Percentiles rank a stretch among this genome's conserved stretches.
Conservation (phyloP, 129 eudicot species). For the Centrapalus pauciflorus region DNA sequence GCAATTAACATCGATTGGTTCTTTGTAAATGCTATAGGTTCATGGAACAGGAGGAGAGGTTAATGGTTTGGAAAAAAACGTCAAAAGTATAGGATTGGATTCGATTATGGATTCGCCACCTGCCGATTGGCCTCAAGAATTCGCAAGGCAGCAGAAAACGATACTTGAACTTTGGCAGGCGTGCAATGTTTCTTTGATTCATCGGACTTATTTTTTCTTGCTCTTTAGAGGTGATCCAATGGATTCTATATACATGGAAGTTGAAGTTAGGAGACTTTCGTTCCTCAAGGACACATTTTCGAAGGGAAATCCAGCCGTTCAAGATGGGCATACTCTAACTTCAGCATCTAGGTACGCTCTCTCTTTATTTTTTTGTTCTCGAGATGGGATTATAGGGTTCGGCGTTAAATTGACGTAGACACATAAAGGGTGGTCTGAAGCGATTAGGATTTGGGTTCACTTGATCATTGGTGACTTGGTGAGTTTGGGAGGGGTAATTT, state of each 20-base stretch:
- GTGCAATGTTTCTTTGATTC: constrained; percentile 84
- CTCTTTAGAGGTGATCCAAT: constrained; percentile 77
- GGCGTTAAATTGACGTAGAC: not conserved
- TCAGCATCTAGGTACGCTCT: constrained; percentile 66
- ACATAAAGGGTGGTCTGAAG: no score
- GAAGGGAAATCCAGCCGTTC: constrained; percentile 55
- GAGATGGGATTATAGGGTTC: not conserved
- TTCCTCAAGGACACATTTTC: constrained; percentile 78
- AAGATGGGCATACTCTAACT: constrained; percentile 65
- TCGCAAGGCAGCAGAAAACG: constrained; percentile 60
- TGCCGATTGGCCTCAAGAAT: constrained; percentile 59
- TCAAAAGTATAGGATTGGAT: constrained; percentile 61
- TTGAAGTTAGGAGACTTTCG: constrained; percentile 79
- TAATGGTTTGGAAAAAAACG: constrained; percentile 38
- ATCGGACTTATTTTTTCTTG: constrained; percentile 95
- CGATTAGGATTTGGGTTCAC: no score
- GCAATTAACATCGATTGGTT: not conserved
- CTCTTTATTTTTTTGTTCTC: not conserved
- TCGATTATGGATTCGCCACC: constrained; percentile 40
- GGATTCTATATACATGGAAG: constrained; percentile 98
- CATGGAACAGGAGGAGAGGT: constrained; percentile 29
- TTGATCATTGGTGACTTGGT: no score
- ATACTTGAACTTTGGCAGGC: constrained; percentile 81
- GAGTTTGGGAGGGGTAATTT: no score
- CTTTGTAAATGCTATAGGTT: constrained; percentile 30